phyloP scores from a whole-genome alignment of 164 flowering plant species.

The Amborella trichopoda region DNA sequence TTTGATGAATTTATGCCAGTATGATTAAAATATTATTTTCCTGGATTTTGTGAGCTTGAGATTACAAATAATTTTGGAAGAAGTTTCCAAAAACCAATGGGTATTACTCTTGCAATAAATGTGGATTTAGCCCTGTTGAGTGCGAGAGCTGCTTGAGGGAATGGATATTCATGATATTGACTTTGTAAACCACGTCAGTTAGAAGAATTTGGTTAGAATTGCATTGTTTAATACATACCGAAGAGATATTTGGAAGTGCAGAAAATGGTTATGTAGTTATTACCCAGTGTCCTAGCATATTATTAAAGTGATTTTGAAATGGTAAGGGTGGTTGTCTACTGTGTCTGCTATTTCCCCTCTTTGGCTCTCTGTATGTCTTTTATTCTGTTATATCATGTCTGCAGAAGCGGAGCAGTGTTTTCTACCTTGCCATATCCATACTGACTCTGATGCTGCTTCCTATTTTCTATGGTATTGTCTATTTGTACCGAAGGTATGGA shows the following conservation, averaged over 20 bases:
- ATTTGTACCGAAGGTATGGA: conserved; percentile 60
- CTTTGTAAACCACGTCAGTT: too few relatives aligned
- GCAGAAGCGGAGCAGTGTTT: conserved; percentile 67
- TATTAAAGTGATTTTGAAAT: too few relatives aligned
- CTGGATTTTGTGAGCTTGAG: too few relatives aligned
- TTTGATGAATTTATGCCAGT: too few relatives aligned
- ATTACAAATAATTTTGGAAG: too few relatives aligned
- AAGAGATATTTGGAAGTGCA: neutral
- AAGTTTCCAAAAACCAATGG: too few relatives aligned
- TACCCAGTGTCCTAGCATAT: too few relatives aligned
- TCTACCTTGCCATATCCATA: conserved; percentile 61
- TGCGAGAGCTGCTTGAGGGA: too few relatives aligned
- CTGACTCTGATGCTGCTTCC: conserved; percentile 84
- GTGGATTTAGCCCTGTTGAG: too few relatives aligned
- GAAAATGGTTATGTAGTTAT: neutral
- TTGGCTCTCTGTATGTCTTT: neutral
- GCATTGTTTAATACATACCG: neutral
- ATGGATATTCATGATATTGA: too few relatives aligned
- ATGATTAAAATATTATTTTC: too few relatives aligned
- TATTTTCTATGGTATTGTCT: conserved; percentile 66
- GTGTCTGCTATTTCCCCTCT: neutral
- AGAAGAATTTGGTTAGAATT: neutral
- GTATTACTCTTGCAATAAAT: too few relatives aligned
- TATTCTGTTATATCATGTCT: conserved; percentile 8
- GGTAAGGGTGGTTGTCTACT: neutral